Percentiles rank a stretch among this genome's conserved stretches.
These are phyloP conservation scores for Phycomyces nitens DNA, from an alignment of 192 early-diverging fungal species.

Conservation along the genomic window DNA sequence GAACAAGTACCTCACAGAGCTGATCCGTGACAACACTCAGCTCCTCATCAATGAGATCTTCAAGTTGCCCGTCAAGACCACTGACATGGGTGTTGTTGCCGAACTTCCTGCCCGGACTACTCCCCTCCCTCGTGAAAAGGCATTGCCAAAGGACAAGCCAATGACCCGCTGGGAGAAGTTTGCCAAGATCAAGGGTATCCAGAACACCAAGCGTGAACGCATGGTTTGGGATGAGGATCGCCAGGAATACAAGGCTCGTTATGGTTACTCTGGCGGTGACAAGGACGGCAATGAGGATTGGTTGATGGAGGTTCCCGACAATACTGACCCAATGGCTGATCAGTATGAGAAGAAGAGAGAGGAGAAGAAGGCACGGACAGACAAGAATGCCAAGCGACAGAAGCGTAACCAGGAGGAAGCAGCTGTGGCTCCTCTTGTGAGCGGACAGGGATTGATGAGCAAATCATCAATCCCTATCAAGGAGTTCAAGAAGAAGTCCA, in stretches of 20 bases:
- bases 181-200: conserved; percentile 93
- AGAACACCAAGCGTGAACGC: conserved; percentile 74
- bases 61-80: conserved; percentile 62
- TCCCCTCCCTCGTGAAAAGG: conserved; percentile 85
- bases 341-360: conserved; percentile 72
- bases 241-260: conserved; percentile 84
- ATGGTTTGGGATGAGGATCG: conserved; percentile 81
- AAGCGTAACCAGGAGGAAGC: conserved; percentile 84
- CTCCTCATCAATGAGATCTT: conserved; percentile 88
- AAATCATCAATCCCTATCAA: background rate
- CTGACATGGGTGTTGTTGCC: conserved; percentile 75
- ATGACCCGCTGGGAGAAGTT: conserved; percentile 99
- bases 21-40: conserved; percentile 80
- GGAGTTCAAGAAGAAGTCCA: background rate
- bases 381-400: conserved; percentile 85
- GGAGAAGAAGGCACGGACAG: conserved; percentile 86
- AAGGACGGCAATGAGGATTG: conserved; percentile 80
- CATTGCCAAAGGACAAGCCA: conserved; percentile 84
- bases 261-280: conserved; percentile 82
- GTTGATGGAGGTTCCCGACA: conserved; percentile 88
- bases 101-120: conserved; percentile 66
- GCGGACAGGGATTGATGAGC: conserved; percentile 50
- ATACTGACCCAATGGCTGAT: conserved; percentile 83
- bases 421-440: conserved; percentile 48
- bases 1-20: conserved; percentile 56